phyloP scores from a whole-genome alignment of 257 asterid species.

The Jacaranda copaia region DNA sequence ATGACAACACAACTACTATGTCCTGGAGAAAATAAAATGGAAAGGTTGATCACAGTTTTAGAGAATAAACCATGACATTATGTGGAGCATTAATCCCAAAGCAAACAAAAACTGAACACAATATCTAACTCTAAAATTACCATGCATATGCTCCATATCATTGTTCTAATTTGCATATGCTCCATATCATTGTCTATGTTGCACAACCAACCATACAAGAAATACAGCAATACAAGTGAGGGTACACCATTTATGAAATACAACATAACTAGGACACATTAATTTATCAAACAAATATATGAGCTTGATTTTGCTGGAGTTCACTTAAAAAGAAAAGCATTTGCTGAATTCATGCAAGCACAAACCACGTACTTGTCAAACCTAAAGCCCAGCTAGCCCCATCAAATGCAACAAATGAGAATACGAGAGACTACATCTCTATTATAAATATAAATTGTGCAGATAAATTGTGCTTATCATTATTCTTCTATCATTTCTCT shows the following conservation, averaged over 20 bases:
- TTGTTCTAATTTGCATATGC: not conserved
- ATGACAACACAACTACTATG: not conserved
- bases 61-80: not conserved
- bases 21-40: conserved; percentile 4
- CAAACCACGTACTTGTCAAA: not conserved
- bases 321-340: not conserved
- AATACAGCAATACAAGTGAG: not conserved
- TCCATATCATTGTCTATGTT: not conserved
- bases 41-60: not conserved
- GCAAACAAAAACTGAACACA: not conserved
- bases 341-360: not conserved
- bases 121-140: not conserved
- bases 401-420: not conserved
- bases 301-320: not conserved
- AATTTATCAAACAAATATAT: not conserved
- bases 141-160: not conserved
- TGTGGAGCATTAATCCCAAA: not conserved
- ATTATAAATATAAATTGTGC: not conserved
- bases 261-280: not conserved
- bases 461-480: conserved; percentile 2
- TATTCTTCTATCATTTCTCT: not conserved
- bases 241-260: not conserved
- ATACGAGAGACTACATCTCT: conserved; percentile 1
- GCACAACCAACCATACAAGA: not conserved
- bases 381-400: not conserved